Base-by-base conservation (phyloP, 495 filamentous ascomycete species). In the Talaromyces trachyspermus region DNA sequence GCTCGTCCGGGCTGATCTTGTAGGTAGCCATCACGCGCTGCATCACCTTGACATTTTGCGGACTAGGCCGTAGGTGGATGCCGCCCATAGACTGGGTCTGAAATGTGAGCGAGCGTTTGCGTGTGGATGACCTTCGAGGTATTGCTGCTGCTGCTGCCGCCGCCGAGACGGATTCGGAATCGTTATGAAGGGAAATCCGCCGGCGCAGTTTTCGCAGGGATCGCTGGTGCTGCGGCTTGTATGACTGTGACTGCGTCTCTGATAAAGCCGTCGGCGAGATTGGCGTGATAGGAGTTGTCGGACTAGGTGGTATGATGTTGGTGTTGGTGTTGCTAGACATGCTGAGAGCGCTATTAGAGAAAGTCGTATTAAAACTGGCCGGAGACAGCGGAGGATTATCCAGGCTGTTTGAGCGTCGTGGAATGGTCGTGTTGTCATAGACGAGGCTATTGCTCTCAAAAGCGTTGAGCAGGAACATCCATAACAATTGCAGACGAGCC, bases 401-500 rank as follows among this genome's bases (percentile, higher is more conserved):
- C 22, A 65, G 49, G 22, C 53, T 37, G 33, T 57, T 49, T 20
- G 59, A 43, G 5, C 60, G 48, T 2, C 48, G 54, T 10, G 57
- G 52, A 24, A 55, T 51, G 22, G 62, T 50, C 15, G 59, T 50
- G 30, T 30, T 24, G 11, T 35, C 47, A 12, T 50, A 48, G 5
- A 20, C 27, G 20, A 22, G 33, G 22, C 27, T 55, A 41, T 46
- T 26, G 24, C 87, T 73, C 25, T 84, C 86, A 56, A 88, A 88
- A 18, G 92, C 75, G 26, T 81, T 79, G 46, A 95, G 72, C 11
- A 86, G 71, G 43, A 80, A 74, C 7, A 70, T 65, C 91, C 91
- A 97, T 56, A 95, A 71, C 56, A 86, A 81, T 57, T 81, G 84
- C 43, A 97, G 65, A 59, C 89, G 95, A 46, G 74, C 79, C 51